A percentile compares a stretch with the other conserved stretches of the same genome.
Evolutionary conservation across 345 rosid species (phyloP).

Genomic region (Gossypium sturtianum): DNA sequence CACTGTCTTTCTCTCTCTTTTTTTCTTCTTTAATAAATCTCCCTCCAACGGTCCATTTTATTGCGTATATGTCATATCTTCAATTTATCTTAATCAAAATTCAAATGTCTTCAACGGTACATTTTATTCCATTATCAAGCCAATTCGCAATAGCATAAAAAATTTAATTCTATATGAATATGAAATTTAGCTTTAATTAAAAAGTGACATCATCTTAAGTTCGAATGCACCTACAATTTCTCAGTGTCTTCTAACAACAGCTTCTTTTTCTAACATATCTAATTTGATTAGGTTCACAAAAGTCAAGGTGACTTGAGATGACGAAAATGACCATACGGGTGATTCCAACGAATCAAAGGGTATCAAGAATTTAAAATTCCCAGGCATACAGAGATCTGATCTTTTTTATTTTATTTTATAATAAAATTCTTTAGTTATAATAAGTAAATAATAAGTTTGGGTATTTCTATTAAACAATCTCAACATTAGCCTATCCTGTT

Average conservation of each 20-base stretch:
- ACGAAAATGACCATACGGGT: neutral
- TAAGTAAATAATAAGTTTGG: neutral
- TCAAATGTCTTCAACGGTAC: slow-evolving; percentile 3
- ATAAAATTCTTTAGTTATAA: neutral
- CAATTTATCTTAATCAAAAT: neutral
- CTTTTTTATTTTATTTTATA: neutral
- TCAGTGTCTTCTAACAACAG: too few species aligned
- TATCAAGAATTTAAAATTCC: neutral
- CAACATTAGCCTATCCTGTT: neutral
- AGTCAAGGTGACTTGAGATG: neutral
- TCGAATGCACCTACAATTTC: too few species aligned
- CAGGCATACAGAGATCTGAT: neutral
- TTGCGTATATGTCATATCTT: neutral
- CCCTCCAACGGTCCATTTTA: neutral
- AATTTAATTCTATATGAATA: too few species aligned
- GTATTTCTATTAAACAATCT: neutral
- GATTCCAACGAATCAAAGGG: neutral
- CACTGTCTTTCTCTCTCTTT: neutral
- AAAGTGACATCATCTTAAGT: too few species aligned
- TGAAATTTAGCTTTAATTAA: too few species aligned
- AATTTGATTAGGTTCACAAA: neutral
- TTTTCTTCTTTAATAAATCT: neutral
- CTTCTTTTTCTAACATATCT: neutral
- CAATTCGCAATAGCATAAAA: neutral
- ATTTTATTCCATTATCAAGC: neutral